Base-by-base conservation (phyloP, 1,139 yeast species). In the Suhomyces chickasaworum region DNA sequence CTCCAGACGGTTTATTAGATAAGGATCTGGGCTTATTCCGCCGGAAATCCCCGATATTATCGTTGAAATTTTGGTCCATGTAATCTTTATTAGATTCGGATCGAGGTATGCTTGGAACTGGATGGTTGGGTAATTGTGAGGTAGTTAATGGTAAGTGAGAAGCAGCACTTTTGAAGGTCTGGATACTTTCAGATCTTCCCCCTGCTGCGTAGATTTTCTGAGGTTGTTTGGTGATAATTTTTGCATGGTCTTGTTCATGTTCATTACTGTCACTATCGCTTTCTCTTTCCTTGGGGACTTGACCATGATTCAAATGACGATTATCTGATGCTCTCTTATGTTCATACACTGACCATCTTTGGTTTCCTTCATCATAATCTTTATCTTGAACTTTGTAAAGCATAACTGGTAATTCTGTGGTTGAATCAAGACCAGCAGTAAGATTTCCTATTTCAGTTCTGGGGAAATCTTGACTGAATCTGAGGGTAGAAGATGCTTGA, bases 261-360 rank as follows among this genome's bases (percentile, higher is more conserved):
- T 37, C 43, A 12, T 36, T 40, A 7, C 43, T 32, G 25, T 42
- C 44, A 29, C 46, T 45, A 33, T 47, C 45, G 30, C 54, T 42
- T 27, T 48, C 45, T 20, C 54, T 42, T 27, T 48, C 45, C 21
- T 40, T 34, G 21, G 29, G 18, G 18, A 29, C 40, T 5, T 22
- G 18, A 6, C 31, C 35, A 21, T 32, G n/a, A n/a, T n/a, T n/a
- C n/a, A n/a, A n/a, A n/a, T 32, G 8, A 22, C n/a, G 34, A n/a
- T 48, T 51, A 31, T 51, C 48, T 2, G 53, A 45, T 1, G 47
- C 32, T 6, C 49, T 39, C 31, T 53, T 52, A 38, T 52, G 50
- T 37, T 65, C 69, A 36, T 64, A 63, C 16, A 60, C 65, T 7
- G 67, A 61, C 68, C 69, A 64, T 22, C 69, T 48, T 37, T 55